phyloP scores from a whole-genome alignment of 768 basidiomycete genomes.

The Podaxis sp. region DNA sequence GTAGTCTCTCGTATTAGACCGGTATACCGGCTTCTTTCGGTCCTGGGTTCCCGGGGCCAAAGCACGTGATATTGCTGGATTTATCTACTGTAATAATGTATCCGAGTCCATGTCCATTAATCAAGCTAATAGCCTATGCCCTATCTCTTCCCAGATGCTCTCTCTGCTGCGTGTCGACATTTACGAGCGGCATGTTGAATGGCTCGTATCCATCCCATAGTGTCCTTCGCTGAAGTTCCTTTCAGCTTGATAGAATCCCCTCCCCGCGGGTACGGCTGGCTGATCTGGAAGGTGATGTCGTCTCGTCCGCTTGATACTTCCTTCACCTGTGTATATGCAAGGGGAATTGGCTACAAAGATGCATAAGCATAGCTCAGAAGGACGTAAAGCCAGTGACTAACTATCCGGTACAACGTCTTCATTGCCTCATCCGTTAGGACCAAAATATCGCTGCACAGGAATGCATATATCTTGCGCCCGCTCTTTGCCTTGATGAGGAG shows the following conservation, averaged over 20 bases:
- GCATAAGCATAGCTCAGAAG: background rate
- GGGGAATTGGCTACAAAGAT: conserved; percentile 61
- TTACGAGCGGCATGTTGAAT: conserved; percentile 39
- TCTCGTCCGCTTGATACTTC: conserved; percentile 57
- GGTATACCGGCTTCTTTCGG: conserved; percentile 19
- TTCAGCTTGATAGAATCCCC: conserved; percentile 67
- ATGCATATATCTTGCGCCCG: conserved; percentile 69
- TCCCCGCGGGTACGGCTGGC: conserved; percentile 68
- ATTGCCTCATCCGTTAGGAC: conserved; percentile 76
- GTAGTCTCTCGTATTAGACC: background rate
- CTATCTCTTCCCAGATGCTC: conserved; percentile 28
- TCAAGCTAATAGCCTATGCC: conserved; percentile 13
- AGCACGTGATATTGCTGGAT: conserved; percentile 17
- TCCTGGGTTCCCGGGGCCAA: conserved; percentile 21
- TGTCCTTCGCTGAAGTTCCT: conserved; percentile 54
- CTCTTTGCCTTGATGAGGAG: conserved; percentile 79
- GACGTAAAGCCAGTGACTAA: conserved; percentile 33
- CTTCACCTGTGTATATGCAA: conserved; percentile 64
- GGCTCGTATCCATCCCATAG: conserved; percentile 36
- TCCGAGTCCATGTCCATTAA: conserved; percentile 7
- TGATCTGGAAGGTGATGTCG: conserved; percentile 65
- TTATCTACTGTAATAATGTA: background rate
- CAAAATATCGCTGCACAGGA: conserved; percentile 89
- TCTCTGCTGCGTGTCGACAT: conserved; percentile 47
- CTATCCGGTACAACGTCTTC: conserved; percentile 80